Base-by-base conservation (phyloP, 192 early-diverging fungal species). In the Rhizophlyctis rosea region DNA sequence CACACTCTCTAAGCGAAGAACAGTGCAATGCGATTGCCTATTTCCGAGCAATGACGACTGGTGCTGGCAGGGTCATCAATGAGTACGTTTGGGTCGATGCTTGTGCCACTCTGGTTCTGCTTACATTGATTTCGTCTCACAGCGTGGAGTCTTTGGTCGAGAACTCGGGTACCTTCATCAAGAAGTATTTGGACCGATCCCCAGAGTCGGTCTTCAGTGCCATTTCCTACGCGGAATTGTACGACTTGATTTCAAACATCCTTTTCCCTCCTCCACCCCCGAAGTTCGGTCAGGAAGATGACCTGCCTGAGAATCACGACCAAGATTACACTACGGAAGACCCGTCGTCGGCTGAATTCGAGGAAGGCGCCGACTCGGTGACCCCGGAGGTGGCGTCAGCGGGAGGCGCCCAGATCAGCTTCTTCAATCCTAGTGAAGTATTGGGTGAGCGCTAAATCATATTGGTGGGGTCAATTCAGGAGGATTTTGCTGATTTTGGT, bases 341-440 rank as follows among this genome's bases (percentile, higher is more conserved):
- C 7, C 3, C 52, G 4, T 54, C 49, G 0, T 47, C 5, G 0
- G 57, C 29, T 50, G 57, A 67, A 25, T 44, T 13, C 39, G 39
- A 44, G 18, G 39, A 7, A 18, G 39, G 39, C 7, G 9, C 39
- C 18, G 39, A 7, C 7, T 13, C 9, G 7, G 39, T 13, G 39
- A 44, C 7, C 39, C 21, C 21, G 4, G 39, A 31, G 0, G 65
- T 33, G 34, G 65, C 31, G 31, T 21, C 24, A 9, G 53, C 57
- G 3, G 30, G 30, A 28, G 34, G 27, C 28, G 35, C 53, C 34
- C 57, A 30, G 30, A 65, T 71, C 59, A 61, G 57, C 36, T 71
- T 65, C 54, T 59, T 71, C 32, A 71, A 50, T 27, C 69, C 69
- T 0, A 71, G 64, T 28, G 69, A 71, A 66, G 49, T 59, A 4